These are phyloP conservation scores for Diaporthe helianthi DNA, from an alignment of 2,329 filamentous ascomycete genomes.

Conservation along the genomic window DNA sequence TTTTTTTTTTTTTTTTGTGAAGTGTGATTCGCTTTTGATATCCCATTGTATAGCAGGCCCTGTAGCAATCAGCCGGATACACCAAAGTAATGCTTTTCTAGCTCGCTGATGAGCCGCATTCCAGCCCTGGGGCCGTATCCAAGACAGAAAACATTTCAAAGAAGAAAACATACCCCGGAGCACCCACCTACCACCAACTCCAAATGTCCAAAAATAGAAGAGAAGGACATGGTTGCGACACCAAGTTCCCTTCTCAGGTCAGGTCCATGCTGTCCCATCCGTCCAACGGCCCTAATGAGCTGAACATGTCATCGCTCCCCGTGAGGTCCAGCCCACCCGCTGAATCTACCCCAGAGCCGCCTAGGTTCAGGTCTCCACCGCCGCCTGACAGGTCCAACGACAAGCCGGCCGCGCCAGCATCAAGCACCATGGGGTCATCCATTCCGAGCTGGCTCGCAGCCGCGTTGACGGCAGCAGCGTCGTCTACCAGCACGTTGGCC, in stretches of 20 bases:
- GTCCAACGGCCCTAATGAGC: conserved; percentile 42
- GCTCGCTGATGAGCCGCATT: neutral
- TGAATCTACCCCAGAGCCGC: conserved; percentile 43
- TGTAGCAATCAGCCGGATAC: neutral
- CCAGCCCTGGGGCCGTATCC: neutral
- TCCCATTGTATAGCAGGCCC: neutral
- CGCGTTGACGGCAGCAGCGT: conserved; percentile 48
- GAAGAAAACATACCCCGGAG: neutral
- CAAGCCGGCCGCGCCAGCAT: conserved; percentile 48
- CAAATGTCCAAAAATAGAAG: neutral
- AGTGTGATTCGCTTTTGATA: neutral
- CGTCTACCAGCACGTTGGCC: conserved; percentile 46
- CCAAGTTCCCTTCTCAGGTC: conserved; percentile 28
- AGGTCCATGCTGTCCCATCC: conserved; percentile 44
- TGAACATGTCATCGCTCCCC: conserved; percentile 54
- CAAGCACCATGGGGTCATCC: conserved; percentile 45
- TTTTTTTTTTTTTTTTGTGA: neutral
- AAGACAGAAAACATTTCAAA: neutral
- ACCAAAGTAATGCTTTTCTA: neutral
- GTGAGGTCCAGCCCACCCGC: conserved; percentile 48
- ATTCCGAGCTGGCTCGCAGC: conserved; percentile 36
- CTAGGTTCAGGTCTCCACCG: conserved; percentile 47
- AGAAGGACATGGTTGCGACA: neutral
- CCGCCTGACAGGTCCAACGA: conserved; percentile 53
- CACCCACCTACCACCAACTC: neutral